Conservation (phyloP, 2,329 filamentous ascomycete species). For the Zymoseptoria brevis region DNA sequence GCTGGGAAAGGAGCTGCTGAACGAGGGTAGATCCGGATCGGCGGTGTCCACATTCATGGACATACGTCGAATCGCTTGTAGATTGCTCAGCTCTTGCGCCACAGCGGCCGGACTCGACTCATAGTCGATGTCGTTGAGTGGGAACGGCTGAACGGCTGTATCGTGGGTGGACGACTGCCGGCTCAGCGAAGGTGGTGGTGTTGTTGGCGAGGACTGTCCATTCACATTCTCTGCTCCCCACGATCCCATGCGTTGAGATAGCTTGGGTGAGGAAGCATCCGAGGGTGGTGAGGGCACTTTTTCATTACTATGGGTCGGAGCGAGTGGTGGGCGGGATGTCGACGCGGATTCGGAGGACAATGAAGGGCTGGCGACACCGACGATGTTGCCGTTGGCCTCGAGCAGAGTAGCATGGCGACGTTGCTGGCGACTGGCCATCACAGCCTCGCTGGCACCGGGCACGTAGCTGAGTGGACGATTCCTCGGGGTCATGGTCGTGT, state of each 20-base stretch:
- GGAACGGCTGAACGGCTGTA: slow-evolving; percentile 42
- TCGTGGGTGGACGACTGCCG: slow-evolving; percentile 26
- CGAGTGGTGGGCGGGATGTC: slow-evolving; percentile 7
- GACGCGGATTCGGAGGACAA: slow-evolving; percentile 3
- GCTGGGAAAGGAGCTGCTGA: slow-evolving; percentile 46
- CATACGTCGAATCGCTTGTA: slow-evolving; percentile 83
- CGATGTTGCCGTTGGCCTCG: slow-evolving; percentile 2
- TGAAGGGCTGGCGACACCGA: background rate
- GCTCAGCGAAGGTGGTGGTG: slow-evolving; percentile 33
- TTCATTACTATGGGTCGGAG: slow-evolving; percentile 23
- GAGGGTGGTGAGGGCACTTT: slow-evolving; percentile 16
- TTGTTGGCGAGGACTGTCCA: slow-evolving; percentile 19
- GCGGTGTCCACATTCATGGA: slow-evolving; percentile 78
- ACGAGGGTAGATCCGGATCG: slow-evolving; percentile 69
- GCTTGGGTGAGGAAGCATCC: slow-evolving; percentile 11
- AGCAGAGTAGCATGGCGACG: slow-evolving; percentile 22
- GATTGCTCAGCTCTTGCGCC: slow-evolving; percentile 83
- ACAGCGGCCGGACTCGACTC: slow-evolving; percentile 85
- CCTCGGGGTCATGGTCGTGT: slow-evolving; percentile 56
- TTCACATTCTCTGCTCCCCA: slow-evolving; percentile 20
- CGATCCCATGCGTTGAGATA: slow-evolving; percentile 31
- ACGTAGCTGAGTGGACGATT: slow-evolving; percentile 69
- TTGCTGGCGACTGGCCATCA: slow-evolving; percentile 29
- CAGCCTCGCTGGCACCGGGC: slow-evolving; percentile 48
- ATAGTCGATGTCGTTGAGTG: slow-evolving; percentile 77